Conservation (phyloP, 176 grass and related monocot species). For the Coix lacrymajobi region DNA sequence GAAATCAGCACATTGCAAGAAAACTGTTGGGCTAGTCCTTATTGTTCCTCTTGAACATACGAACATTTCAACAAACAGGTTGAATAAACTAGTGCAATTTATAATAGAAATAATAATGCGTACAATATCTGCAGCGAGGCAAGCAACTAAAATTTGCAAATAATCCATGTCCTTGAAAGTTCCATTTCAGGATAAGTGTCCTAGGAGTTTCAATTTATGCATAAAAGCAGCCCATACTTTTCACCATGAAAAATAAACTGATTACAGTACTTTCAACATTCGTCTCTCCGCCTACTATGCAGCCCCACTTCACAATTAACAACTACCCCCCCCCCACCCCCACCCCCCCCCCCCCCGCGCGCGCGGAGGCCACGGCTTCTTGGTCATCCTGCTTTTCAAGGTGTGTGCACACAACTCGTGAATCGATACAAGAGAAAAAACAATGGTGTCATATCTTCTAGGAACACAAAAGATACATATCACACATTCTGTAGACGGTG, state of each 20-base stretch:
- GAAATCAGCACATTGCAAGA: neutral
- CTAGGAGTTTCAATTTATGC: neutral
- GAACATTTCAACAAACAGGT: neutral
- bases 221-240: neutral
- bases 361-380: neutral
- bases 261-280: neutral
- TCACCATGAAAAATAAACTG: neutral
- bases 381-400: neutral
- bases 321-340: too few relatives aligned
- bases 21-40: neutral
- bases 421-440: neutral
- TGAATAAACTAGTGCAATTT: neutral
- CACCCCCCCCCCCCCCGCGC: too few relatives aligned
- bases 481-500: neutral
- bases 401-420: neutral
- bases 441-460: neutral
- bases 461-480: neutral
- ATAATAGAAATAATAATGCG: neutral
- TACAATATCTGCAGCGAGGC: neutral
- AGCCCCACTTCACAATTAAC: slow-evolving; percentile 1
- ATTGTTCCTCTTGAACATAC: neutral
- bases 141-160: neutral
- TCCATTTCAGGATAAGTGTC: neutral
- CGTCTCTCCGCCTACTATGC: neutral
- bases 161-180: neutral